phyloP scores from a whole-genome alignment of 2,329 filamentous ascomycete species.

The Fusarium sulawesiense region DNA sequence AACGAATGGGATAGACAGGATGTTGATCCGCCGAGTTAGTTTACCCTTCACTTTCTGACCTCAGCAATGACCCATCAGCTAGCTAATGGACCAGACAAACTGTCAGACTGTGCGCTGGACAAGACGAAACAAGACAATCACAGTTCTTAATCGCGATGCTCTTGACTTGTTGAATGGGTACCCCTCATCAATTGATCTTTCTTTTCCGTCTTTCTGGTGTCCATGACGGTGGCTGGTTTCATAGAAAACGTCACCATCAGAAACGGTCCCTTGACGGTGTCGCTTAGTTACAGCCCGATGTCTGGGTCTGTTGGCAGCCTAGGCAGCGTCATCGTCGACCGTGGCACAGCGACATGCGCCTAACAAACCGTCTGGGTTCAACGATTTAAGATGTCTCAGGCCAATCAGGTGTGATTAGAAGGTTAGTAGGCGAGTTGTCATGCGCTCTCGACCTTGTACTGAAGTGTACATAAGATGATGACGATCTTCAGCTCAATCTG shows the following conservation, averaged over 20 bases:
- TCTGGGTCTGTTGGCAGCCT: slow-evolving; percentile 1
- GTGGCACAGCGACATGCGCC: slow-evolving; percentile 41
- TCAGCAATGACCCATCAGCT: slow-evolving; percentile 17
- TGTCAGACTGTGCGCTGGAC: slow-evolving; percentile 11
- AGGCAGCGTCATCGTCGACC: slow-evolving; percentile 32
- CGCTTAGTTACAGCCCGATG: slow-evolving; percentile 10
- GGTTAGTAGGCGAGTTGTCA: slow-evolving; percentile 8
- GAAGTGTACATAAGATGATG: slow-evolving; percentile 1
- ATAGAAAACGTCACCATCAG: slow-evolving; percentile 40
- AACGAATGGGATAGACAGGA: slow-evolving; percentile 36
- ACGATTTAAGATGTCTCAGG: slow-evolving; percentile 2
- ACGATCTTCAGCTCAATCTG: slow-evolving; percentile 23
- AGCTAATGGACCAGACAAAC: slow-evolving; percentile 6
- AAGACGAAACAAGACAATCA: slow-evolving; percentile 29
- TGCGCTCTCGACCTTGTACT: slow-evolving; percentile 5
- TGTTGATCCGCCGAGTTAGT: slow-evolving; percentile 29
- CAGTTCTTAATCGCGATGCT: slow-evolving; percentile 6
- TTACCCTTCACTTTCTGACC: slow-evolving; percentile 11
- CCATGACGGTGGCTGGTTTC: slow-evolving; percentile 38
- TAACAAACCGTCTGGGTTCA: slow-evolving; percentile 19
- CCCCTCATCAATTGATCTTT: slow-evolving; percentile 15
- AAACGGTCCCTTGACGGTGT: slow-evolving; percentile 32
- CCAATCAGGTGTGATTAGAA: slow-evolving; percentile 24
- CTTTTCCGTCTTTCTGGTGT: slow-evolving; percentile 14
- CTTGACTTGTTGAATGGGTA: not conserved